A percentile compares a stretch with the other conserved stretches of the same genome.
Conservation (phyloP, 768 basidiomycete species). For the Lactarius psammicola region DNA sequence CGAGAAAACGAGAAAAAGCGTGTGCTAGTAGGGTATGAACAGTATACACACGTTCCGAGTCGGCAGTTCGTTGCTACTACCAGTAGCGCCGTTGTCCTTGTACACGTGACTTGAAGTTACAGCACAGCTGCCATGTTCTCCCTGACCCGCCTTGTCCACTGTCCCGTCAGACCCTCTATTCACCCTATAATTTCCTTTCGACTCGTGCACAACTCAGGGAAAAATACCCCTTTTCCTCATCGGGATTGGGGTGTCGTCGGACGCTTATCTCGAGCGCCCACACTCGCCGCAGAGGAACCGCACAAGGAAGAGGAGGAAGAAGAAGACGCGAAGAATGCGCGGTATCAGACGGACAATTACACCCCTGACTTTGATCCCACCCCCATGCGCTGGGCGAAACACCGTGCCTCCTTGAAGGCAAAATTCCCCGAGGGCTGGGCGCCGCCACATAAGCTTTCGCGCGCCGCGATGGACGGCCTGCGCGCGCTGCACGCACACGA, state of each 20-base stretch:
- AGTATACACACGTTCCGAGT: background rate
- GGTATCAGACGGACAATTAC: conserved; percentile 25
- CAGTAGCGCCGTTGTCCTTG: background rate
- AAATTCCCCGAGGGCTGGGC: conserved; percentile 45
- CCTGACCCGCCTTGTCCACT: background rate
- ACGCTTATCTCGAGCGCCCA: conserved; percentile 17
- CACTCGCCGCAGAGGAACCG: conserved; percentile 5
- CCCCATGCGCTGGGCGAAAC: conserved; percentile 32
- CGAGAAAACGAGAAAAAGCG: conserved; percentile 8
- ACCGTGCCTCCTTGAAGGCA: conserved; percentile 37
- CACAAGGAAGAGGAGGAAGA: conserved; percentile 7
- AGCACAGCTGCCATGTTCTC: conserved; percentile 11
- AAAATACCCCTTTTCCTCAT: background rate
- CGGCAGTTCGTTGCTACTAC: background rate
- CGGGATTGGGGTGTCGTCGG: conserved; percentile 26
- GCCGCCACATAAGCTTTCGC: conserved; percentile 52
- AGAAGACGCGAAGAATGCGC: conserved; percentile 18
- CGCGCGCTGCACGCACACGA: conserved; percentile 44
- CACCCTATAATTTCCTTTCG: background rate
- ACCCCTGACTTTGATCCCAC: conserved; percentile 27
- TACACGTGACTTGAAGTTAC: background rate
- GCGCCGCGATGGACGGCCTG: conserved; percentile 52
- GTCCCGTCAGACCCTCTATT: background rate
- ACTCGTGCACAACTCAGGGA: background rate
- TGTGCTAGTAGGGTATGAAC: background rate